Evolutionary conservation across 2,329 filamentous ascomycete genomes (phyloP).

Genomic region (Paecilomyces dactylethromorphus): DNA sequence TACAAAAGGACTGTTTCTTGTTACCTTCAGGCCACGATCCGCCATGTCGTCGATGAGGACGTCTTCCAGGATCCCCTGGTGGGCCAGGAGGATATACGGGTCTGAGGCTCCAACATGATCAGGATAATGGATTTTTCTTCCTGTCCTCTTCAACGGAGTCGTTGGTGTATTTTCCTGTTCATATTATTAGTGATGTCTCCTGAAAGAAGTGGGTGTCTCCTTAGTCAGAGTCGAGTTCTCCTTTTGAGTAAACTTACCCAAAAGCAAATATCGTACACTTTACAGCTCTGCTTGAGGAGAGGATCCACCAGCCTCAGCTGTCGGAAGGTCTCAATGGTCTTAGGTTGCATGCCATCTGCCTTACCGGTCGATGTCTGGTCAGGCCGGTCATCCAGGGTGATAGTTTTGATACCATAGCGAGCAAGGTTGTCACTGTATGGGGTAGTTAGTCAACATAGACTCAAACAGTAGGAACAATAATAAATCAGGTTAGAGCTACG

Average conservation of each 20-base stretch:
- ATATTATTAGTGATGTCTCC: neutral
- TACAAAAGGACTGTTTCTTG: conserved; percentile 56
- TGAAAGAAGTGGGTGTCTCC: neutral
- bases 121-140: conserved; percentile 64
- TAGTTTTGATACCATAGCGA: conserved; percentile 59
- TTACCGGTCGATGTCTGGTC: conserved; percentile 62
- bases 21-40: conserved; percentile 57
- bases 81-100: conserved; percentile 50
- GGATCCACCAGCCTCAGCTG: conserved; percentile 68
- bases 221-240: neutral
- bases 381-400: conserved; percentile 62
- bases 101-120: conserved; percentile 44
- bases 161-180: conserved; percentile 26
- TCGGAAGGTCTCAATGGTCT: conserved; percentile 69
- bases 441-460: neutral
- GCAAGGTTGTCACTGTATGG: conserved; percentile 47
- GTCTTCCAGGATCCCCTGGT: conserved; percentile 71
- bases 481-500: conserved; percentile 3
- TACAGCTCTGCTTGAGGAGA: conserved; percentile 59
- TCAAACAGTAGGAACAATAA: conserved; percentile 7
- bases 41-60: conserved; percentile 63
- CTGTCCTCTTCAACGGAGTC: conserved; percentile 50
- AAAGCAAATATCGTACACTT: conserved; percentile 68
- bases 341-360: conserved; percentile 69
- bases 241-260: conserved; percentile 47